Percentiles rank a stretch among this genome's conserved stretches.
Conservation (phyloP, 2,329 filamentous ascomycete species). For the Pseudocercospora crystallina region DNA sequence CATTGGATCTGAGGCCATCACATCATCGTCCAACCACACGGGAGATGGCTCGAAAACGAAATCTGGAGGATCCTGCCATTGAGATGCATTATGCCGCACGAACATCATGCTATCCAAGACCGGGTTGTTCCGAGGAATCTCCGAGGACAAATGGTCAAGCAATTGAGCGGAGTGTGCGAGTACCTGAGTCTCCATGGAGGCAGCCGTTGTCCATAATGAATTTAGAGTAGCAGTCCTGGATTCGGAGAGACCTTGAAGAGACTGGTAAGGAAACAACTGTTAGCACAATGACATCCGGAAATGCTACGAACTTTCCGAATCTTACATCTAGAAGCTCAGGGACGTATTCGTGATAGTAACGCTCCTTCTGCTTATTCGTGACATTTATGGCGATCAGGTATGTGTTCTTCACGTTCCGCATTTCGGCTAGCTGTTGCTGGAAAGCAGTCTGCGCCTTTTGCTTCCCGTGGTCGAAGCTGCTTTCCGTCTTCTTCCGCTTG, state of each 20-base stretch:
- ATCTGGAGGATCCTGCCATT: conserved; percentile 80
- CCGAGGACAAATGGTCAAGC: conserved; percentile 69
- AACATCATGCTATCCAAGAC: conserved; percentile 97
- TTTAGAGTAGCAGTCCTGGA: conserved; percentile 84
- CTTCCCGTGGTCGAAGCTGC: conserved; percentile 82
- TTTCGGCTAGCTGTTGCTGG: conserved; percentile 87
- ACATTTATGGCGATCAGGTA: conserved; percentile 96
- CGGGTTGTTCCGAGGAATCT: conserved; percentile 85
- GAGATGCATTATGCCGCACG: conserved; percentile 78
- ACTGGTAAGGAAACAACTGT: conserved; percentile 38
- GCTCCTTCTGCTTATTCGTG: conserved; percentile 95
- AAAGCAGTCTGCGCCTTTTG: conserved; percentile 87
- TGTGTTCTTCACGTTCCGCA: conserved; percentile 98
- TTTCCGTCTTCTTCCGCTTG: conserved; percentile 90
- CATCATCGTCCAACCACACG: conserved; percentile 91
- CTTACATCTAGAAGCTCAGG: conserved; percentile 86
- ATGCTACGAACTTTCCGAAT: not conserved
- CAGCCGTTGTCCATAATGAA: conserved; percentile 77
- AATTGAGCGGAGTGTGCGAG: conserved; percentile 71
- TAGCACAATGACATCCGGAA: conserved; percentile 1
- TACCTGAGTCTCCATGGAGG: conserved; percentile 76
- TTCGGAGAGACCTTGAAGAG: conserved; percentile 87
- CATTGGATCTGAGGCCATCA: conserved; percentile 80
- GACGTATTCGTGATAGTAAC: conserved; percentile 95
- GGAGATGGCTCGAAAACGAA: conserved; percentile 90